Conservation (phyloP, 2,329 filamentous ascomycete species). For the Talaromyces marneffei region DNA sequence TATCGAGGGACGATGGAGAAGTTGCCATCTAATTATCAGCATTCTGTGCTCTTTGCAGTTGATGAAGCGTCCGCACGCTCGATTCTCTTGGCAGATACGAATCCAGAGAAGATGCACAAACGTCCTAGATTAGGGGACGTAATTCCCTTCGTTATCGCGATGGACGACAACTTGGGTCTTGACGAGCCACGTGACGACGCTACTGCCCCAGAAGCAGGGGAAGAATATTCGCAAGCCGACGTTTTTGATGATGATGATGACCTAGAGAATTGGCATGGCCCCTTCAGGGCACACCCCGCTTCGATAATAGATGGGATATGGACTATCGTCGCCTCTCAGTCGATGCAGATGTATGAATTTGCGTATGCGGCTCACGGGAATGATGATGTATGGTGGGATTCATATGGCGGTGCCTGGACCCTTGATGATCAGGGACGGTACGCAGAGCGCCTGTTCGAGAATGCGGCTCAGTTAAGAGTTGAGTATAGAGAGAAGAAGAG, state of each 20-base stretch:
- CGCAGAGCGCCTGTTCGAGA: constrained; percentile 1
- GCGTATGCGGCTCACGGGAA: constrained; percentile 7
- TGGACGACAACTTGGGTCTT: constrained; percentile 3
- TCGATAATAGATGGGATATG: constrained; percentile 9
- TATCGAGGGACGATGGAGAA: background rate
- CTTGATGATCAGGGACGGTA: constrained; percentile 5
- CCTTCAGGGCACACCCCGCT: constrained; percentile 1
- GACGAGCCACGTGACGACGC: background rate
- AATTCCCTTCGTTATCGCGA: constrained; percentile 8
- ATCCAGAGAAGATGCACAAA: background rate
- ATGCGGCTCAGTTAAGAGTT: constrained; percentile 4
- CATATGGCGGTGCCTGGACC: constrained; percentile 6
- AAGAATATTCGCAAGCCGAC: background rate
- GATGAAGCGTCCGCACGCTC: constrained; percentile 2
- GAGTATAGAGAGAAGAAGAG: constrained; percentile 9
- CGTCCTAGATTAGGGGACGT: constrained; percentile 4
- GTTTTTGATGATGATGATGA: background rate
- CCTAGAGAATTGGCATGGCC: background rate
- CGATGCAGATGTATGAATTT: constrained; percentile 8
- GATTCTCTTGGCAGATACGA: background rate
- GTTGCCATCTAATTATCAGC: constrained; percentile 4
- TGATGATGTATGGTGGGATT: constrained; percentile 7
- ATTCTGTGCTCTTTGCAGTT: constrained; percentile 4
- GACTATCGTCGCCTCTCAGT: constrained; percentile 1
- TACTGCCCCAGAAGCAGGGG: background rate